Percentiles rank a stretch among this genome's conserved stretches.
These are phyloP conservation scores for Tuber brumale DNA, from an alignment of 495 filamentous ascomycete species.

Conservation along the genomic window DNA sequence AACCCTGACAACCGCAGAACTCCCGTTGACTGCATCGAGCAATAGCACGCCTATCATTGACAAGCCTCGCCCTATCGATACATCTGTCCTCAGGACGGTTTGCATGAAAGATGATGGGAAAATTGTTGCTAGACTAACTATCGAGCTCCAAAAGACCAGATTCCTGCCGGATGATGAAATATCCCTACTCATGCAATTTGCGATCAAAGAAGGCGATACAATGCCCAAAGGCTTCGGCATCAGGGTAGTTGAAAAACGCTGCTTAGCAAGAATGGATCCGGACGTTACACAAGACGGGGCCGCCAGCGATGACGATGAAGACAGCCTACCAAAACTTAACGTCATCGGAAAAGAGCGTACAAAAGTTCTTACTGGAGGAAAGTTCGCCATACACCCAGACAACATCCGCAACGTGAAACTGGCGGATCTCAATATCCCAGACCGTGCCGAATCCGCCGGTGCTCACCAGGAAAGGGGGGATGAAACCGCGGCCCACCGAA, in stretches of 20 bases:
- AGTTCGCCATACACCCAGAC: conserved; percentile 25
- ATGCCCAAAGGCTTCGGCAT: conserved; percentile 37
- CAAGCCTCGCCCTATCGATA: conserved; percentile 29
- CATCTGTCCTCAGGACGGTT: conserved; percentile 20
- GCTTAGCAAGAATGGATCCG: conserved; percentile 18
- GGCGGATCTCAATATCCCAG: neutral
- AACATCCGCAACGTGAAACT: conserved; percentile 16
- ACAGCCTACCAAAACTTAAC: conserved; percentile 20
- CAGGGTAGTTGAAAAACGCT: conserved; percentile 33
- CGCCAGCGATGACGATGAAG: conserved; percentile 23
- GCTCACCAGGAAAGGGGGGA: neutral
- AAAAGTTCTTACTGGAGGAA: conserved; percentile 30
- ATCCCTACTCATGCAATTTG: conserved; percentile 24
- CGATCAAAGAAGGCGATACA: conserved; percentile 18
- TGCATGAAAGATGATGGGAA: conserved; percentile 36
- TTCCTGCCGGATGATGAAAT: conserved; percentile 40
- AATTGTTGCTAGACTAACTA: conserved; percentile 33
- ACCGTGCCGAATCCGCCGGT: neutral
- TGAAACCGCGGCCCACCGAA: neutral
- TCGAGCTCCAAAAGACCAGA: conserved; percentile 37
- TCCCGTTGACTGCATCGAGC: conserved; percentile 31
- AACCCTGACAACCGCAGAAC: conserved; percentile 40
- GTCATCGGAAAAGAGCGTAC: conserved; percentile 31
- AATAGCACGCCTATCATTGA: conserved; percentile 40
- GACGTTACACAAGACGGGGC: conserved; percentile 14